Conservation (phyloP, 1,284 basidiomycete species). For the Flammula alnicola region DNA sequence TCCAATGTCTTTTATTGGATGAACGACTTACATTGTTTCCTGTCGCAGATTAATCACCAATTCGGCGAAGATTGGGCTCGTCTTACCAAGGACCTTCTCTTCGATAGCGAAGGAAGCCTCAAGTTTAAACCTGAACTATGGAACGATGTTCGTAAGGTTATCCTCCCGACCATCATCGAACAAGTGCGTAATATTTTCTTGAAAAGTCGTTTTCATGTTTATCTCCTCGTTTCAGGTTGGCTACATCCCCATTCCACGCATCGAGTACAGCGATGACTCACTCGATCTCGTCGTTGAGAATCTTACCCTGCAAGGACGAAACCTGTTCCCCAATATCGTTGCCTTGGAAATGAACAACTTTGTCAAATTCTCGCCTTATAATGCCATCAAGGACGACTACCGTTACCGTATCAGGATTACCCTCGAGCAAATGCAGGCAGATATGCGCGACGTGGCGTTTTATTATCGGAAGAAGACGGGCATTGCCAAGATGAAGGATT, state of each 20-base stretch:
- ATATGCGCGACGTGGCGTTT: conserved; percentile 91
- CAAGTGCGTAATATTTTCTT: conserved; percentile 41
- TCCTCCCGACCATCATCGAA: conserved; percentile 80
- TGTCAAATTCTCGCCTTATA: conserved; percentile 83
- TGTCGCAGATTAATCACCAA: conserved; percentile 40
- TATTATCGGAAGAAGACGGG: conserved; percentile 83
- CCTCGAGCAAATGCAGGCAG: conserved; percentile 90
- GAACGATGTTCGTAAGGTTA: conserved; percentile 83
- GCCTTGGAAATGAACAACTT: conserved; percentile 83
- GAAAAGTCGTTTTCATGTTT: no score
- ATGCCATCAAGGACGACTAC: conserved; percentile 57
- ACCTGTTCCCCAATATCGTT: conserved; percentile 83
- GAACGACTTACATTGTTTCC: background rate
- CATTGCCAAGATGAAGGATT: conserved; percentile 82
- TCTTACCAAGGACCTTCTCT: conserved; percentile 82
- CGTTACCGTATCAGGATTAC: conserved; percentile 76
- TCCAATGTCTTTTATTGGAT: background rate
- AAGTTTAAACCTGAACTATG: conserved; percentile 90
- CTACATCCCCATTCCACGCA: conserved; percentile 88
- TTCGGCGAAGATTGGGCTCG: conserved; percentile 86
- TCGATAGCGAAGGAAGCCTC: conserved; percentile 84
- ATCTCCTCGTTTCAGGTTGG: conserved; percentile 68
- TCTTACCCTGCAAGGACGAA: conserved; percentile 84
- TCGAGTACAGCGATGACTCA: conserved; percentile 86
- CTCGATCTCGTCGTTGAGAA: conserved; percentile 94